Evolutionary conservation across 352 stramenopile species (phyloP).

Genomic region (Globisporangium nunn): DNA sequence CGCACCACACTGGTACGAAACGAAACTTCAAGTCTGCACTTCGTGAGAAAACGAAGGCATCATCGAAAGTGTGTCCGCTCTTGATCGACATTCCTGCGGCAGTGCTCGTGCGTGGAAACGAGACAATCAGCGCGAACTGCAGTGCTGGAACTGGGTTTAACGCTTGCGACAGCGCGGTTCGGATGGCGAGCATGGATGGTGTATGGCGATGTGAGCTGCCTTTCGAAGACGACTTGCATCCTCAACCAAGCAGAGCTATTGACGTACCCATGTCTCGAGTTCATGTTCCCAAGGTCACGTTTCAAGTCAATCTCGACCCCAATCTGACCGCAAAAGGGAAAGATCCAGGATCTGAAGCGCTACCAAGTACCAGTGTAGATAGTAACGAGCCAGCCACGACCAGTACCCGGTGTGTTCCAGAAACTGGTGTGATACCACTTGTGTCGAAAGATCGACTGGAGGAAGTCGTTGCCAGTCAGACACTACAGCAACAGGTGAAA

Average conservation of each 20-base stretch:
- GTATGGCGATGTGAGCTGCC: constrained; percentile 1
- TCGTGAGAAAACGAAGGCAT: not conserved
- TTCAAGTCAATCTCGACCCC: not conserved
- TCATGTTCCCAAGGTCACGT: not conserved
- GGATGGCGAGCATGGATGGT: not conserved
- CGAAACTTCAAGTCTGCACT: not conserved
- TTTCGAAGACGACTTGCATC: constrained; percentile 10
- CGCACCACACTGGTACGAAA: not conserved
- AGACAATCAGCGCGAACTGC: not conserved
- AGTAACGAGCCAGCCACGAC: not conserved
- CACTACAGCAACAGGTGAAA: not conserved
- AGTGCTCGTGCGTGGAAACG: constrained; percentile 12
- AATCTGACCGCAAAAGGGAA: not conserved
- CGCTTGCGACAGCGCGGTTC: not conserved
- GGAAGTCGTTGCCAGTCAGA: too few relatives aligned
- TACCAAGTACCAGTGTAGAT: not conserved
- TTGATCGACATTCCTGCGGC: constrained; percentile 17
- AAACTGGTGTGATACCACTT: not conserved
- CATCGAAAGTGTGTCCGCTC: constrained; percentile 4
- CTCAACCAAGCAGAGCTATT: constrained; percentile 1
- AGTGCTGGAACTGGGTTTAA: not conserved
- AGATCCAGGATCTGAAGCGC: not conserved
- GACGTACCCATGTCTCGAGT: not conserved
- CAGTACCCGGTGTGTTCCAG: not conserved
- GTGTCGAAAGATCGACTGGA: not conserved